A percentile compares a stretch with the other conserved stretches of the same genome.
Conservation (phyloP, 148 eudicot species). For the Pouteria glomerata region DNA sequence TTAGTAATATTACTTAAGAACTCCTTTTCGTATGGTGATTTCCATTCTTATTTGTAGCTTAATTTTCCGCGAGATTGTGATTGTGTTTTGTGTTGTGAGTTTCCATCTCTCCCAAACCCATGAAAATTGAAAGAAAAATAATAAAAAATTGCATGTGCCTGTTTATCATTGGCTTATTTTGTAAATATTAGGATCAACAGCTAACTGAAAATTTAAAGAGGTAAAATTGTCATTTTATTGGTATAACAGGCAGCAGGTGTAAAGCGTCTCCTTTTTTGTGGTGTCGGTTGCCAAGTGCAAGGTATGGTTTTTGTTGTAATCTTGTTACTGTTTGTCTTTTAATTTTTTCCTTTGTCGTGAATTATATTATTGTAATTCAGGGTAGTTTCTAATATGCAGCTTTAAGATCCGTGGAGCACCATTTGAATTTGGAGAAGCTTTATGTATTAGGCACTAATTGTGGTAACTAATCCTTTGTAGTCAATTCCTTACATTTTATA, state of each 20-base stretch:
- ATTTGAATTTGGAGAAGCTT: constrained; percentile 90
- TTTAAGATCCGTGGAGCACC: constrained; percentile 85
- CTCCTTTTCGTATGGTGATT: too few species aligned
- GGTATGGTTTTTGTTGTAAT: constrained; percentile 37
- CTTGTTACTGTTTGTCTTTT: constrained; percentile 7
- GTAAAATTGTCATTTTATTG: background rate
- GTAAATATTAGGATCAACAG: too few species aligned
- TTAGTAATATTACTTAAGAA: too few species aligned
- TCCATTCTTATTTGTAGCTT: too few species aligned
- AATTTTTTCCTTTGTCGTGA: constrained; percentile 37
- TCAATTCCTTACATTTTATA: background rate
- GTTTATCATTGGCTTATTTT: background rate
- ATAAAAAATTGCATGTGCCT: too few species aligned
- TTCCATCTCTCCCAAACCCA: too few species aligned
- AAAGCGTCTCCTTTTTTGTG: constrained; percentile 93
- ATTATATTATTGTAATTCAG: constrained; percentile 70
- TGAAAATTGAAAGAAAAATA: too few species aligned
- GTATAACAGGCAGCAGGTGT: constrained; percentile 85
- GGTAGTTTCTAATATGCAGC: constrained; percentile 79
- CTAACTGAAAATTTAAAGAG: background rate
- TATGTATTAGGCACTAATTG: constrained; percentile 97
- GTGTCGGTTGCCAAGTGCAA: constrained; percentile 99
- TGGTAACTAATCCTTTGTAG: constrained; percentile 38
- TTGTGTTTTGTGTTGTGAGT: too few species aligned
- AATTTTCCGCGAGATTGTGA: too few species aligned